Evolutionary conservation across 257 asterid genomes (phyloP).

Genomic region (Solanum dulcamara): DNA sequence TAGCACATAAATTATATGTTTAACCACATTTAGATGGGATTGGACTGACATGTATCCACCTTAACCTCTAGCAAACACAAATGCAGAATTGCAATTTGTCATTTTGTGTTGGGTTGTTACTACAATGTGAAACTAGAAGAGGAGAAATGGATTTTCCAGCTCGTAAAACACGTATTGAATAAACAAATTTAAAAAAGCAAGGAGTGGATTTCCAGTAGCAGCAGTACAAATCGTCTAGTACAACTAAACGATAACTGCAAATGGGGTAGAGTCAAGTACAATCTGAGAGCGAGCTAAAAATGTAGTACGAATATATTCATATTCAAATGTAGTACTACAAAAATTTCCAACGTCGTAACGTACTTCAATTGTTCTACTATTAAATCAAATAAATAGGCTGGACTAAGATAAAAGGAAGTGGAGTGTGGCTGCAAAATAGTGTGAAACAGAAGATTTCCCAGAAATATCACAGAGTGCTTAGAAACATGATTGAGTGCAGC

Average conservation of each 20-base stretch:
- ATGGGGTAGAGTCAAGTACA: not conserved
- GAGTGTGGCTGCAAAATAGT: not conserved
- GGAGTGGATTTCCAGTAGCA: not conserved
- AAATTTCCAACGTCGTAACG: not conserved
- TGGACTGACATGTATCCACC: not conserved
- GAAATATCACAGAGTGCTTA: not conserved
- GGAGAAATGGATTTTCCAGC: not conserved
- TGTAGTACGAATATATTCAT: not conserved
- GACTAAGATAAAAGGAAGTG: not conserved
- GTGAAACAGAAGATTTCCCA: not conserved
- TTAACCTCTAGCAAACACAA: not conserved
- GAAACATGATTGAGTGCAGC: slow-evolving; percentile 12
- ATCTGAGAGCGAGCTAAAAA: not conserved
- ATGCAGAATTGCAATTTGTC: not conserved
- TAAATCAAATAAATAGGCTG: not conserved
- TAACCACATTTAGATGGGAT: not conserved
- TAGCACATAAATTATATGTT: not conserved
- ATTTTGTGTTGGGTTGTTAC: not conserved
- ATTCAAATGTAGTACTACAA: not conserved
- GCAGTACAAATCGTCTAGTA: not conserved
- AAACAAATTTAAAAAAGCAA: not conserved
- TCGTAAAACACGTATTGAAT: not conserved
- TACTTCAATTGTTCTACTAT: not conserved
- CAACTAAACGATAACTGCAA: not conserved
- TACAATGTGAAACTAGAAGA: not conserved